These are phyloP conservation scores for Lichina pygmaea DNA, from an alignment of 495 filamentous ascomycete genomes.

Conservation along the genomic window DNA sequence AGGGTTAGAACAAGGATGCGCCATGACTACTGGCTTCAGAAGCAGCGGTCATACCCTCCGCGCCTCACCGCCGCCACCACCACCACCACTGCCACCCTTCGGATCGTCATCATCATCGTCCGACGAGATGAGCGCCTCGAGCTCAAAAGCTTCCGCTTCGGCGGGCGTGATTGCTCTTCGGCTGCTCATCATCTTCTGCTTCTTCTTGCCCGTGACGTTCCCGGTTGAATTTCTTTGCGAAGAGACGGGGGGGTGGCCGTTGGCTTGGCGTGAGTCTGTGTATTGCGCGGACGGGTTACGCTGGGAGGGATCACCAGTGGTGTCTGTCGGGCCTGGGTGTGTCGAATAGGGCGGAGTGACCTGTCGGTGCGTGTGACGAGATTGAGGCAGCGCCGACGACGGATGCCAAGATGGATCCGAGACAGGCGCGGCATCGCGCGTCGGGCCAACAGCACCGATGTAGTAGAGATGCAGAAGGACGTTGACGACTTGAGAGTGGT, in stretches of 20 bases:
- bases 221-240: no score
- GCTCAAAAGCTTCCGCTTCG: slow-evolving; percentile 77
- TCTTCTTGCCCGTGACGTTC: no score
- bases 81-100: slow-evolving; percentile 11
- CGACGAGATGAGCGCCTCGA: slow-evolving; percentile 73
- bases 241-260: no score
- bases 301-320: no score
- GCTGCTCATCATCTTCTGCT: no score
- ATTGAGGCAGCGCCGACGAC: slow-evolving; percentile 2
- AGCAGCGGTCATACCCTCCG: no score
- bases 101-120: slow-evolving; percentile 21
- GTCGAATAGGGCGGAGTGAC: slow-evolving; percentile 7
- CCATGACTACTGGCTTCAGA: no score
- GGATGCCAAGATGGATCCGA: neutral
- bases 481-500: slow-evolving; percentile 28
- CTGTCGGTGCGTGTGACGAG: slow-evolving; percentile 12
- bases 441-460: slow-evolving; percentile 19
- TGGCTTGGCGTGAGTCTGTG: no score
- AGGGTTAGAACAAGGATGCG: no score
- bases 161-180: slow-evolving; percentile 1
- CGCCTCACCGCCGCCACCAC: slow-evolving; percentile 8
- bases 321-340: no score
- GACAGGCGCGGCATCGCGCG: neutral
- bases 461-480: slow-evolving; percentile 68
- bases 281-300: no score